Conservation (phyloP, 805 yeast genomes). For the Lipomyces yamadae region DNA sequence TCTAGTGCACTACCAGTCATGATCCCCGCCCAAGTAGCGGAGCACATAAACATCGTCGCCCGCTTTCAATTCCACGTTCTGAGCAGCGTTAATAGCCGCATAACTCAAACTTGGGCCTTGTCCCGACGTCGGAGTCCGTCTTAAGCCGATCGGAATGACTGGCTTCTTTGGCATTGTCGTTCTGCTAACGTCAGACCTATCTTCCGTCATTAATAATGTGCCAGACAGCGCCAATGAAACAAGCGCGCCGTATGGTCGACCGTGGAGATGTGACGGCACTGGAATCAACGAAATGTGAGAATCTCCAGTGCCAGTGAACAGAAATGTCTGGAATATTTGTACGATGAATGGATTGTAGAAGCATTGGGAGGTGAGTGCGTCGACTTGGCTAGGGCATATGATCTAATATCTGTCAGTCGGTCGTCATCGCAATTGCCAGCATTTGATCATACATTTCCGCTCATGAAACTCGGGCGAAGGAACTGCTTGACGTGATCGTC, state of each 20-base stretch:
- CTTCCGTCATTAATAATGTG: neutral
- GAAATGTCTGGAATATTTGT: conserved; percentile 20
- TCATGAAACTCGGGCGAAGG: conserved; percentile 29
- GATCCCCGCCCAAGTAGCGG: neutral
- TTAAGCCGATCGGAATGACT: conserved; percentile 22
- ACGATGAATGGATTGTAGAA: conserved; percentile 26
- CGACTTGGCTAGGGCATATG: conserved; percentile 21
- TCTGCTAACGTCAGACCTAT: neutral
- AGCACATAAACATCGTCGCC: conserved; percentile 20
- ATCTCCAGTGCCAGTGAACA: conserved; percentile 12
- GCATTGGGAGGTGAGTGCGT: conserved; percentile 24
- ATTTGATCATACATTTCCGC: conserved; percentile 17
- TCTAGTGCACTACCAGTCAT: neutral
- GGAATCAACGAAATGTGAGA: conserved; percentile 14
- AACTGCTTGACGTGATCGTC: conserved; percentile 23
- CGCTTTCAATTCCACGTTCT: conserved; percentile 3
- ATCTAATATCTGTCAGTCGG: conserved; percentile 9
- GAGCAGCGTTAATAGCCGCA: conserved; percentile 18
- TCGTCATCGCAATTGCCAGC: neutral
- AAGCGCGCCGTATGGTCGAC: conserved; percentile 17
- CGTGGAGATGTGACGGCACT: conserved; percentile 14
- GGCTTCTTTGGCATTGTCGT: conserved; percentile 9
- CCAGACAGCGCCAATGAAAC: conserved; percentile 18
- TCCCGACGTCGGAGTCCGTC: neutral
- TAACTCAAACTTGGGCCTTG: conserved; percentile 5